phyloP scores from a whole-genome alignment of 139 green algal species.

The Protoeuglena noctilucae region DNA sequence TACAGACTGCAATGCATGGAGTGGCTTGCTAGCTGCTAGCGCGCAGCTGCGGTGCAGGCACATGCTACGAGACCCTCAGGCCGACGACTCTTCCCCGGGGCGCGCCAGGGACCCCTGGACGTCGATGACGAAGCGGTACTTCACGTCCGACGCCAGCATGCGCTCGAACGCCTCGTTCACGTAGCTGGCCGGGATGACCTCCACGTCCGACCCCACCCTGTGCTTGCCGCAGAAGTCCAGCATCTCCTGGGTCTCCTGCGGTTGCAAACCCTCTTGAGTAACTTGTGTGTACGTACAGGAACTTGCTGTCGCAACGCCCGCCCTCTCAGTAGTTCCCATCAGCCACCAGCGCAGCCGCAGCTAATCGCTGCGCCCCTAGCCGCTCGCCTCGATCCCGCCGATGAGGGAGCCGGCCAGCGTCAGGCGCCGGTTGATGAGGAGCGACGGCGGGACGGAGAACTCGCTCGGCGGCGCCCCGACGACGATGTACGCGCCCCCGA shows the following conservation, averaged over 20 bases:
- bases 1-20: too few relatives aligned
- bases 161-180: constrained; percentile 51
- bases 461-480: constrained; percentile 24
- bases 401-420: constrained; percentile 20
- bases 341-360: too few relatives aligned
- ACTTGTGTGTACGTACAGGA: too few relatives aligned
- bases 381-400: constrained; percentile 47
- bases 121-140: constrained; percentile 50
- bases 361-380: too few relatives aligned
- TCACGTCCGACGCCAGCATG: constrained; percentile 37
- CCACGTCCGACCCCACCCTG: constrained; percentile 20
- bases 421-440: constrained; percentile 6
- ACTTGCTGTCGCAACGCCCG: too few relatives aligned
- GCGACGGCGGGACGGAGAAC: constrained; percentile 4
- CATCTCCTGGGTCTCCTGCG: constrained; percentile 67
- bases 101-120: constrained; percentile 21
- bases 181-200: constrained; percentile 18
- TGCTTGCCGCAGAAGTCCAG: constrained; percentile 55
- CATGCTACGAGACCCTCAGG: too few relatives aligned
- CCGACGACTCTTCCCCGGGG: too few relatives aligned
- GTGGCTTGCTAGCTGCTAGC: too few relatives aligned
- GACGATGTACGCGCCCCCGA: constrained; percentile 30
- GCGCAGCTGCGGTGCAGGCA: too few relatives aligned
- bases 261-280: too few relatives aligned
- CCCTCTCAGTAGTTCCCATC: too few relatives aligned